Evolutionary conservation across 83 land plant species (phyloP), one percentile per base, ranked within the genome.

Genomic region (Picea abies): DNA sequence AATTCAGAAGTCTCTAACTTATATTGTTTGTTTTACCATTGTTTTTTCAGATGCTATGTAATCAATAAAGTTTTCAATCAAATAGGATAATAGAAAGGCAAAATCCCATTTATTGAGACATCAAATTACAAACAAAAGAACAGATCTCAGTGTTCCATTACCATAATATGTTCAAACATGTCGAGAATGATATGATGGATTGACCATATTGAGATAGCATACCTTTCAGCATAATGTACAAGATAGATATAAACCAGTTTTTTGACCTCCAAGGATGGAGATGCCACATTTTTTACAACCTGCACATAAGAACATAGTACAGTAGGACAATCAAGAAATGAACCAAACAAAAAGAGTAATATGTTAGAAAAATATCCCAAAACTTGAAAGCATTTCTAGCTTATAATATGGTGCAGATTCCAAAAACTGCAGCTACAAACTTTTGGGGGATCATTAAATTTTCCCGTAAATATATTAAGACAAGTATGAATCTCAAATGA

Each of bases 221-320:
- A 97, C 99, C 93, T 96, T 86, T 97, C 96, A 62, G 99, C 99
- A 88, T 97, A 97, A 86, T 97, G 99, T 63, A 97, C 89, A 29
- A 97, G 89, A 84, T 97, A 97, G 86, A 97, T 86, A 87, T 97
- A 97, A 39, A 97, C 98, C 37, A 97, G 97, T 85, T 96, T 97
- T 87, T 97, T 97, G 60, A 96, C 93, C 86, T 97, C 98, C 90
- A 97, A 77, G 5, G 95, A 89, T 63, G 86, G 91, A 65, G 99
- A 90, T 56, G 99, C 99, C 72, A 96, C 98, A 80, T 93, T 96
- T 77, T 97, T 97, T 20, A 97, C 99, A 58, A 97, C 99, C 99
- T 97, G 86, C 67, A 81, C 23, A 77, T 23, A 26, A 60, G 67
- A 41, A 62, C 56, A 79, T 16, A 83, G 78, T 32, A 80, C 8